These are phyloP conservation scores for Logfia minima DNA, from an alignment of 129 eudicot genomes.

Conservation along the genomic window DNA sequence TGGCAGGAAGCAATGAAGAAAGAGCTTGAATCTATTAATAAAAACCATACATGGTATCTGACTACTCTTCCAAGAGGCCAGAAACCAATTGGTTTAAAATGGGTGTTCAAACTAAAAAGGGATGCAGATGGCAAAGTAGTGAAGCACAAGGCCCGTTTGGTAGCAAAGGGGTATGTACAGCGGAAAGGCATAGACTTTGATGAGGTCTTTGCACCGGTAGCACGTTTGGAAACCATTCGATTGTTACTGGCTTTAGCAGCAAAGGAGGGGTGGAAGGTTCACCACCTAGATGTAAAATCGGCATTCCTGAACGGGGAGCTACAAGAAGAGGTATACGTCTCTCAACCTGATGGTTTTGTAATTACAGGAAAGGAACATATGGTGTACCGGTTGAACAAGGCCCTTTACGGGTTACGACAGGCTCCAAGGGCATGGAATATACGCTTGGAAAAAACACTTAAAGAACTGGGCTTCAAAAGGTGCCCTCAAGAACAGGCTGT, in stretches of 20 bases:
- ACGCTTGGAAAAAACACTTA: neutral
- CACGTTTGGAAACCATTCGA: neutral
- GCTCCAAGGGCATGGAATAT: neutral
- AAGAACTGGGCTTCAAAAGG: neutral
- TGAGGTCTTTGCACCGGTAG: no score
- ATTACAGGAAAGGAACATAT: neutral
- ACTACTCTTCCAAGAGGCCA: no score
- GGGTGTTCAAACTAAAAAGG: no score
- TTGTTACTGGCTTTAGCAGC: neutral
- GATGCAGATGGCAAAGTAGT: no score
- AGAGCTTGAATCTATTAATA: no score
- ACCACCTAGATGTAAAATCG: neutral
- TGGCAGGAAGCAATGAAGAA: no score
- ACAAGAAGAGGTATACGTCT: neutral
- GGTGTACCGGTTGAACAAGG: neutral
- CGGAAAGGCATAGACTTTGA: neutral
- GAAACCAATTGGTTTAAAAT: no score
- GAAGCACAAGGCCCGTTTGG: no score
- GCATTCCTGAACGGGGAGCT: neutral
- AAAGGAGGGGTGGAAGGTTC: neutral
- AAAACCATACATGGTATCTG: no score
- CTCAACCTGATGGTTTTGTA: neutral
- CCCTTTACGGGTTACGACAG: neutral
- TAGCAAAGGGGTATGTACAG: no score
- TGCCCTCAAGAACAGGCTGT: no score